A percentile compares a stretch with the other conserved stretches of the same genome.
phyloP scores from a whole-genome alignment of 345 rosid genomes.

The Triadica sebifera region DNA sequence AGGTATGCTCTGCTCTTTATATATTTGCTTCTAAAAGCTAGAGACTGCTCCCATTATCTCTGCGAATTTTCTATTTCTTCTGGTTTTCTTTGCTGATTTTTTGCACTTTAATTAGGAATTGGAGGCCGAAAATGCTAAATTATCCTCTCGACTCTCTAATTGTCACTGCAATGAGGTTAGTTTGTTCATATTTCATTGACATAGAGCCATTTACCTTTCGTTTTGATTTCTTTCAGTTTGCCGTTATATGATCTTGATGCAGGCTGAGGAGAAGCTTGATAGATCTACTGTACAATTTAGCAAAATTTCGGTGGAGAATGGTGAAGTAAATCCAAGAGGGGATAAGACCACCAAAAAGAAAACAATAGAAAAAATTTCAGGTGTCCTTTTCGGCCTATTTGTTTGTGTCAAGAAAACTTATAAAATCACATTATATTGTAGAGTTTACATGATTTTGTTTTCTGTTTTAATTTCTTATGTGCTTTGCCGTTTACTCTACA shows the following conservation, averaged over 20 bases:
- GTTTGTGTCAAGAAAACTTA: background rate
- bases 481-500: background rate
- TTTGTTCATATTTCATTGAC: background rate
- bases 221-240: background rate
- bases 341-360: constrained; percentile 29
- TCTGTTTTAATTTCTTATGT: background rate
- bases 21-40: background rate
- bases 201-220: background rate
- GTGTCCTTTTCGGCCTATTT: constrained; percentile 15
- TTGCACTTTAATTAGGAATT: constrained; percentile 45
- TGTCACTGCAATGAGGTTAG: constrained; percentile 59
- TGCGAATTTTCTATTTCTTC: background rate
- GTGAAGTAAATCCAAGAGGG: constrained; percentile 24
- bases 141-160: constrained; percentile 46
- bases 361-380: constrained; percentile 29
- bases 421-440: background rate
- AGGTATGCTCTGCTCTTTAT: constrained; percentile 15
- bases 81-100: background rate
- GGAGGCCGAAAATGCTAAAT: constrained; percentile 54
- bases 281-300: constrained; percentile 19
- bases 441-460: background rate
- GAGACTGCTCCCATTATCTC: background rate
- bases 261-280: constrained; percentile 39
- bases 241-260: constrained; percentile 13
- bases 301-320: constrained; percentile 22